These are phyloP conservation scores for Melanomma pulvis-pyrius DNA, from an alignment of 495 filamentous ascomycete genomes.

Conservation along the genomic window DNA sequence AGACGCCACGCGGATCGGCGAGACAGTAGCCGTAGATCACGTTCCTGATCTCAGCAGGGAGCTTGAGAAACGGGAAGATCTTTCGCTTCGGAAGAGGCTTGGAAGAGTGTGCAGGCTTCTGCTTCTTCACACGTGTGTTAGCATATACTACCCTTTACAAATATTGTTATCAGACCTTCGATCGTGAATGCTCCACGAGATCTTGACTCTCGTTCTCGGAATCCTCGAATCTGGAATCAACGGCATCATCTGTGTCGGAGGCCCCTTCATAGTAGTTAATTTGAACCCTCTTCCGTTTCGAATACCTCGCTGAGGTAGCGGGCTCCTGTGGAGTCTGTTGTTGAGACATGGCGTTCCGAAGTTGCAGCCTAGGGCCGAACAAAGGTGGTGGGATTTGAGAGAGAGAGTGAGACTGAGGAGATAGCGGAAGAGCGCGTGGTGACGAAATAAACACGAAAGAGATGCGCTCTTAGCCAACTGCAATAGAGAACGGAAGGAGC, in stretches of 20 bases:
- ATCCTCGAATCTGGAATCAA: slow-evolving; percentile 10
- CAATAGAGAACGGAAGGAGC: slow-evolving; percentile 11
- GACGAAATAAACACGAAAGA: slow-evolving; percentile 26
- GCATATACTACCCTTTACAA: not conserved
- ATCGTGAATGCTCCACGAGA: slow-evolving; percentile 7
- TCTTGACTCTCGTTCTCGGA: slow-evolving; percentile 13
- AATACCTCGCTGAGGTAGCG: not conserved
- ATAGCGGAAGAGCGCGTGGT: not conserved
- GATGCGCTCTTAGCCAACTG: slow-evolving; percentile 27
- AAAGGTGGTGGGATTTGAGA: not conserved
- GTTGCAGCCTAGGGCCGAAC: not conserved
- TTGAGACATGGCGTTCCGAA: not conserved
- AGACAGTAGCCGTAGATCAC: slow-evolving; percentile 39
- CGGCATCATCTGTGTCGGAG: slow-evolving; percentile 7
- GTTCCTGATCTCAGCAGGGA: slow-evolving; percentile 41
- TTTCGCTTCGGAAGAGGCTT: slow-evolving; percentile 28
- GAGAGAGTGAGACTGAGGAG: not conserved
- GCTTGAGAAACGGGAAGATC: slow-evolving; percentile 38
- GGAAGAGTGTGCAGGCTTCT: slow-evolving; percentile 6
- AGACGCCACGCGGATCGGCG: slow-evolving; percentile 27
- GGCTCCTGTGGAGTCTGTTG: too few relatives aligned
- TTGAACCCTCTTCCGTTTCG: slow-evolving; percentile 41
- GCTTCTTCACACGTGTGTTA: slow-evolving; percentile 3
- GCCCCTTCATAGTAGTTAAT: slow-evolving; percentile 36
- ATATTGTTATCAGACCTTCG: slow-evolving; percentile 7